Percentiles rank a stretch among this genome's conserved stretches.
Conservation (phyloP, 192 early-diverging fungal genomes). For the Jimgerdemannia lactiflua region DNA sequence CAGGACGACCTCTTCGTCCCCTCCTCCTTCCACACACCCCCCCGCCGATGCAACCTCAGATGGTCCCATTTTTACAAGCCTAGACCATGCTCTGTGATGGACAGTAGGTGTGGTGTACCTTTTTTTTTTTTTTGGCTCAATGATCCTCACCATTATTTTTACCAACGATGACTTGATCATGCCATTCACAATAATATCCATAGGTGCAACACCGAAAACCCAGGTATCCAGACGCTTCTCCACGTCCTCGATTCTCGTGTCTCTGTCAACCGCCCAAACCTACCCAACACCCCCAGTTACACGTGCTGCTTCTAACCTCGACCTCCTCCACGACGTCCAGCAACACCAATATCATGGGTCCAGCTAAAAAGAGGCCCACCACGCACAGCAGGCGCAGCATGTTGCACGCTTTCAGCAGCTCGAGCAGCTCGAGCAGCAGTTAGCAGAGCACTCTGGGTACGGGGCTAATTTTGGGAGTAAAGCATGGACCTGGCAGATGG, state of each 20-base stretch:
- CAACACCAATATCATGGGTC: not conserved
- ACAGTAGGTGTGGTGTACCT: too few relatives aligned
- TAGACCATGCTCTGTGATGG: too few relatives aligned
- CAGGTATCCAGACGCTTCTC: not conserved
- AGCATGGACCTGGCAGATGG: not conserved
- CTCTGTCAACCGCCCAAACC: not conserved
- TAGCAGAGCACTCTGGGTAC: not conserved
- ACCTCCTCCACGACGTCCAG: not conserved
- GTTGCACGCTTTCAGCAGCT: not conserved
- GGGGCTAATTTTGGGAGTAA: not conserved
- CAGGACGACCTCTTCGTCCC: too few relatives aligned
- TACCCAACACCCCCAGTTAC: not conserved
- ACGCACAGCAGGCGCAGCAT: not conserved
- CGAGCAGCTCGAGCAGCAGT: constrained; percentile 1
- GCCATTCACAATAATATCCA: not conserved
- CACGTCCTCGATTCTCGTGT: not conserved
- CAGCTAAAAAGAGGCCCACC: not conserved
- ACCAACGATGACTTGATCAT: not conserved
- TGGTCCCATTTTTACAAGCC: too few relatives aligned
- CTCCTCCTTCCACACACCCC: too few relatives aligned
- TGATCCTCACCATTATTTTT: not conserved
- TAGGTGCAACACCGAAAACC: not conserved
- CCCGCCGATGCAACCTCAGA: too few relatives aligned
- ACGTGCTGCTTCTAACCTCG: not conserved
- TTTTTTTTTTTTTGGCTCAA: not conserved